Evolutionary conservation across 148 eudicot genomes (phyloP).

Genomic region (Nepenthes mirabilis): DNA sequence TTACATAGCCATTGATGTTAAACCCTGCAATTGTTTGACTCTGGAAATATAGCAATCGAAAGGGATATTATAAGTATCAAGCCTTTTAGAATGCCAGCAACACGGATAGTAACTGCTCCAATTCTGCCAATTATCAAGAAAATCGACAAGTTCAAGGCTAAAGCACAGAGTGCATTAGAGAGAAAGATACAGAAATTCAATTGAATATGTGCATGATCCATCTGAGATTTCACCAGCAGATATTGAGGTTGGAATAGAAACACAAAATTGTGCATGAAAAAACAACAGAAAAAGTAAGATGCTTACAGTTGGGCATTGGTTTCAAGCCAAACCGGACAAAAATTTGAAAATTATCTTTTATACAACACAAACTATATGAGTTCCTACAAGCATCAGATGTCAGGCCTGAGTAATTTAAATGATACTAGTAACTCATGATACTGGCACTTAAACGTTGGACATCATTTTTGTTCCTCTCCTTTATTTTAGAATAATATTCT

Average conservation of each 20-base stretch:
- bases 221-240: constrained; percentile 64
- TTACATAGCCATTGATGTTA: not conserved
- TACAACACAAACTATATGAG: too few species aligned
- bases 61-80: constrained; percentile 72
- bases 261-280: constrained; percentile 24
- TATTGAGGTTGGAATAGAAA: constrained; percentile 76
- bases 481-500: too few species aligned
- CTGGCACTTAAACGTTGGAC: too few species aligned
- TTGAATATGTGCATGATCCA: constrained; percentile 58
- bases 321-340: not conserved
- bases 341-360: not conserved
- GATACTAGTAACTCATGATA: not conserved
- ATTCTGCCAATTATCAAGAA: constrained; percentile 81
- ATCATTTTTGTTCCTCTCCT: too few species aligned
- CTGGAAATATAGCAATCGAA: constrained; percentile 31
- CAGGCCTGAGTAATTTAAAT: not conserved
- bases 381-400: too few species aligned
- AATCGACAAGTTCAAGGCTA: constrained; percentile 68
- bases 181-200: constrained; percentile 78
- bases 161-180: constrained; percentile 30
- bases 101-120: constrained; percentile 74
- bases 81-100: constrained; percentile 77
- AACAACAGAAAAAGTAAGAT: not conserved
- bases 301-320: not conserved
- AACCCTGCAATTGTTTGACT: constrained; percentile 2